Conservation (phyloP, 257 asterid species). For the Petrea volubilis region DNA sequence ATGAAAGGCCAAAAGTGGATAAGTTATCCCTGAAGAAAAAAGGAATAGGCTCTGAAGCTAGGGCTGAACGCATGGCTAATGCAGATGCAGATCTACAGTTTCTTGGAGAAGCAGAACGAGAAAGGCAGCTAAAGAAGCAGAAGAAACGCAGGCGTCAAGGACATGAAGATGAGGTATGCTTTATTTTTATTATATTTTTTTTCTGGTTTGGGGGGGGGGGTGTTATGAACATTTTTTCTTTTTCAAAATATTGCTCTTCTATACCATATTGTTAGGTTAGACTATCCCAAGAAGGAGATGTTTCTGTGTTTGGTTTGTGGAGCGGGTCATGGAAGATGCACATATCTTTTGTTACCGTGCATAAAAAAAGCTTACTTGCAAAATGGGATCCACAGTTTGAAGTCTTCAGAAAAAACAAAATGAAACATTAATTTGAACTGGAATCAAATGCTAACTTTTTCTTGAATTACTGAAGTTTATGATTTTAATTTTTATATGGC, state of each 20-base stretch:
- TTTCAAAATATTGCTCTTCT: background rate
- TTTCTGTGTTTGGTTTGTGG: slow-evolving; percentile 10
- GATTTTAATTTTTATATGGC: background rate
- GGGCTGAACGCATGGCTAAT: slow-evolving; percentile 79
- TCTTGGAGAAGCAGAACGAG: slow-evolving; percentile 82
- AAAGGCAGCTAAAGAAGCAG: slow-evolving; percentile 76
- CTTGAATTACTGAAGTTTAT: background rate
- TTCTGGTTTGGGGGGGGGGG: too few species aligned
- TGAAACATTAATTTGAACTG: background rate
- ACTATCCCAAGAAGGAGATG: background rate
- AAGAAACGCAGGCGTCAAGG: slow-evolving; percentile 92
- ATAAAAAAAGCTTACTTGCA: background rate
- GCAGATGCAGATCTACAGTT: slow-evolving; percentile 91
- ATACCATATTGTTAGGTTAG: slow-evolving; percentile 7
- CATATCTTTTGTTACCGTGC: background rate
- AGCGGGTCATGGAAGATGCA: background rate
- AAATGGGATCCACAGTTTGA: background rate
- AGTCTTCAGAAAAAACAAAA: background rate
- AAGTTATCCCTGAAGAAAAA: slow-evolving; percentile 75
- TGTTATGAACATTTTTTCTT: background rate
- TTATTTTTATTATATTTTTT: background rate
- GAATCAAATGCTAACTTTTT: background rate
- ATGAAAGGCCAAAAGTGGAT: slow-evolving; percentile 68
- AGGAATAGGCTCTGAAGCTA: slow-evolving; percentile 92
- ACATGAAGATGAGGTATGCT: slow-evolving; percentile 85